Conservation (phyloP, 2,329 filamentous ascomycete species). For the Trichoderma brevicompactum region DNA sequence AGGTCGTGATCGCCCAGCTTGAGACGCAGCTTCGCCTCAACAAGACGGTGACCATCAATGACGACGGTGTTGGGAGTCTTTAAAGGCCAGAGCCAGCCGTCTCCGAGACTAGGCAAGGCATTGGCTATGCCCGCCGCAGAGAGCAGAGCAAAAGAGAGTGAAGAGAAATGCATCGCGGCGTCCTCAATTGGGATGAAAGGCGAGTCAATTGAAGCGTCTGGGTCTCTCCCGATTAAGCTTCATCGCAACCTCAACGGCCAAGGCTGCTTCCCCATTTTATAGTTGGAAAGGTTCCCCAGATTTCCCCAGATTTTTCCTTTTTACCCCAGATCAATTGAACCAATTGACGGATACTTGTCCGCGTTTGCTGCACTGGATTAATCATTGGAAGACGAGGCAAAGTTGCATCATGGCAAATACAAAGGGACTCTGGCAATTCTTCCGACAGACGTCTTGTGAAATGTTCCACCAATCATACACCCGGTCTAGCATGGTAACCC, state of each 20-base stretch:
- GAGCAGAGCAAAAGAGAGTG: conserved; percentile 3
- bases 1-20: not conserved
- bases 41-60: conserved; percentile 25
- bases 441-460: conserved; percentile 1
- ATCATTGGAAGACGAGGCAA: not conserved
- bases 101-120: not conserved
- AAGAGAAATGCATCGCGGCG: conserved; percentile 14
- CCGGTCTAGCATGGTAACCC: not conserved
- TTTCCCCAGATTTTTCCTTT: not conserved
- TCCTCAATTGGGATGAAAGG: not conserved
- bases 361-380: not conserved
- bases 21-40: conserved; percentile 23
- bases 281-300: conserved; percentile 14
- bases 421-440: not conserved
- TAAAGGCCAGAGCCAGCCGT: not conserved
- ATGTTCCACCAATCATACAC: conserved; percentile 28
- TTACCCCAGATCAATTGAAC: conserved; percentile 6
- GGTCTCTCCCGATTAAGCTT: not conserved
- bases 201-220: not conserved
- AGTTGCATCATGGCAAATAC: not conserved
- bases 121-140: conserved; percentile 4
- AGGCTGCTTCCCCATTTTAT: conserved; percentile 1
- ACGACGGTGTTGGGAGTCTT: conserved; percentile 21
- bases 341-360: conserved; percentile 1
- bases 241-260: not conserved